Base-by-base conservation (phyloP, 352 stramenopile species). In the Phytopythium litorale region DNA sequence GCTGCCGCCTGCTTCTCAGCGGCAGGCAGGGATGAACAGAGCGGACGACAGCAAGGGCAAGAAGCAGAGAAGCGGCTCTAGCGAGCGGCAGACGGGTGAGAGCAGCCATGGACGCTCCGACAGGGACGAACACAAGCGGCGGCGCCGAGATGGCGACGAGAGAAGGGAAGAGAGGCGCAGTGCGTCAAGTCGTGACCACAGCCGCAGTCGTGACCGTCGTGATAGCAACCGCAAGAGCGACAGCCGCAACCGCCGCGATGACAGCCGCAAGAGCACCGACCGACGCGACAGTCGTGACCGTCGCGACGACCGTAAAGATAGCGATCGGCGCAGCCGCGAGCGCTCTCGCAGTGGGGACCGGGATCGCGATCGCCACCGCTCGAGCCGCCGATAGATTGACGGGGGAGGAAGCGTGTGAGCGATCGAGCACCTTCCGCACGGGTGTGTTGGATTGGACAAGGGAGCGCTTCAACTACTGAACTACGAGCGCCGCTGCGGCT, bases 351-450 rank as follows among this genome's bases (percentile, higher is more conserved):
- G 67, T 21, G 70, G 62, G 40, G 54, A 43, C 49, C 67, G 73
- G 23, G 79, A 75, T 50, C 65, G 66, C 37, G 65, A 65, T 45
- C 67, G 75, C 37, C 68, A 75, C 12, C 66, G 66, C 19, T 66
- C 61, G 0, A 58, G 35, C 21, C 53, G 35, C 15, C 38, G 60
- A 25, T 70, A 71, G 35, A 58, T 19, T 18, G 3, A 19, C 28
- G 13, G 30, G 0, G 4, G 13, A 21, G 12, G 11, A 43, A 58
- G 33, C 11, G 35, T 6, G n/a, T 12, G n/a, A 18, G 43, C 19
- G 28, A 58, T 33, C 52, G 28, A 58, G 37, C 52, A 6, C 52
- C 23, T 16, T 40, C 35, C 35, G 23, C 13, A 35, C 13, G 30
- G 13, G 18, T 52, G 21, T 53, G 46, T 53, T 33, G 21, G 18